A percentile compares a stretch with the other conserved stretches of the same genome.
These are phyloP conservation scores for Blastocystis sp. DNA, from an alignment of 352 stramenopile species.

Conservation along the genomic window DNA sequence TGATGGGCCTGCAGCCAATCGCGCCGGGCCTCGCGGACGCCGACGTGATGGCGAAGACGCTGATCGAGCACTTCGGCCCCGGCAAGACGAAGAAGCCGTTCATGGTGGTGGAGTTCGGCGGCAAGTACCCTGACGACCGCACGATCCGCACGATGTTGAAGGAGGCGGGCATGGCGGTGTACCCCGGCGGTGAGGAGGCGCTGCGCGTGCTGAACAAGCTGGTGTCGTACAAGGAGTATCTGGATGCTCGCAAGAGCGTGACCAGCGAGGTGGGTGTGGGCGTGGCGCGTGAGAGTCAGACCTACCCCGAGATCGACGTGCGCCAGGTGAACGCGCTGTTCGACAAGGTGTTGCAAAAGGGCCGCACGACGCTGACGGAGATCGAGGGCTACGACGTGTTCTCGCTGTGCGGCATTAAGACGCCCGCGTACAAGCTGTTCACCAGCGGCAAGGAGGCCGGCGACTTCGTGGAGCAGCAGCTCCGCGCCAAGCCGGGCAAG, in stretches of 20 bases:
- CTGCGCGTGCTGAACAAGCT: constrained; percentile 45
- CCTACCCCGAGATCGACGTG: constrained; percentile 11
- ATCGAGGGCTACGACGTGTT: constrained; percentile 49
- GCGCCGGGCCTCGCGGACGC: constrained; percentile 24
- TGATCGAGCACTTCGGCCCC: constrained; percentile 43
- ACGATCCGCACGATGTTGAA: constrained; percentile 45
- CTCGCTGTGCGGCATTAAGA: constrained; percentile 10
- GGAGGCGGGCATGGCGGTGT: constrained; percentile 59
- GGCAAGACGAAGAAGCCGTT: constrained; percentile 63
- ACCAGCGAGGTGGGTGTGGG: neutral
- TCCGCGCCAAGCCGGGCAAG: neutral
- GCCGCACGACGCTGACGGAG: constrained; percentile 30
- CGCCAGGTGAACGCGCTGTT: neutral
- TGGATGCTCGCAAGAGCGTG: neutral
- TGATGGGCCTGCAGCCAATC: constrained; percentile 38
- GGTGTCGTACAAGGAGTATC: constrained; percentile 46
- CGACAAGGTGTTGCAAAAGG: constrained; percentile 1
- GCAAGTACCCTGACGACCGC: constrained; percentile 33
- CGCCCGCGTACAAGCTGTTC: constrained; percentile 10
- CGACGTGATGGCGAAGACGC: neutral
- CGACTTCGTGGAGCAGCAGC: constrained; percentile 18
- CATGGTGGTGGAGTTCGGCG: constrained; percentile 42
- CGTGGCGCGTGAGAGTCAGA: neutral
- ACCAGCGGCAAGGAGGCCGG: constrained; percentile 21
- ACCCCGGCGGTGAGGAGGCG: constrained; percentile 16